Percentiles rank a stretch among this genome's conserved stretches.
These are phyloP conservation scores for Chaetothyriales sp. DNA, from an alignment of 2,329 filamentous ascomycete genomes.

Conservation along the genomic window DNA sequence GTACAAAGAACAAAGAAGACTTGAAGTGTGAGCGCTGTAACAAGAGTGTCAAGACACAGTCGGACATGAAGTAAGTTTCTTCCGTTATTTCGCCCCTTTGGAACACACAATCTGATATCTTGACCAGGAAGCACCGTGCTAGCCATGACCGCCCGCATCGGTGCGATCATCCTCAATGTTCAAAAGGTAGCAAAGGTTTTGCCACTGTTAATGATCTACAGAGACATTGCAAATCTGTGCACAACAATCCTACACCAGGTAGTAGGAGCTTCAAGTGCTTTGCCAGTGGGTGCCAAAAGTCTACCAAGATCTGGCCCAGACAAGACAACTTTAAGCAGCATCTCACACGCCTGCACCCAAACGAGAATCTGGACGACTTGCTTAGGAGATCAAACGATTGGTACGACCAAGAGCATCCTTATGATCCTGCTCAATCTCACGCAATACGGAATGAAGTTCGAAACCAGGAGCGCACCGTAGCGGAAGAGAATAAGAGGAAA, in stretches of 20 bases:
- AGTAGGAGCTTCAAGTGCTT: slow-evolving; percentile 48
- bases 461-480: neutral
- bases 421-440: neutral
- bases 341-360: slow-evolving; percentile 52
- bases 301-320: slow-evolving; percentile 61
- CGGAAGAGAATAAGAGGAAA: neutral
- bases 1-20: neutral
- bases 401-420: neutral
- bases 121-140: slow-evolving; percentile 55
- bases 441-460: neutral
- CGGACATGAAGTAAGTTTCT: slow-evolving; percentile 27
- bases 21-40: neutral
- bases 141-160: slow-evolving; percentile 55
- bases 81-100: neutral
- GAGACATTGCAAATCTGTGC: slow-evolving; percentile 63
- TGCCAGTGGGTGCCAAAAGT: slow-evolving; percentile 42
- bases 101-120: slow-evolving; percentile 4
- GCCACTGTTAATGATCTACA: slow-evolving; percentile 67
- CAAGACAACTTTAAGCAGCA: slow-evolving; percentile 80
- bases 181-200: slow-evolving; percentile 49
- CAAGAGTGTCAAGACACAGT: slow-evolving; percentile 22
- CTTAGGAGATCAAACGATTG: neutral
- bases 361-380: slow-evolving; percentile 32
- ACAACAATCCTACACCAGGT: slow-evolving; percentile 34
- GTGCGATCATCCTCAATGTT: slow-evolving; percentile 48